Evolutionary conservation across 441 rosid species (phyloP).

Genomic region (Mallotus repandus): DNA sequence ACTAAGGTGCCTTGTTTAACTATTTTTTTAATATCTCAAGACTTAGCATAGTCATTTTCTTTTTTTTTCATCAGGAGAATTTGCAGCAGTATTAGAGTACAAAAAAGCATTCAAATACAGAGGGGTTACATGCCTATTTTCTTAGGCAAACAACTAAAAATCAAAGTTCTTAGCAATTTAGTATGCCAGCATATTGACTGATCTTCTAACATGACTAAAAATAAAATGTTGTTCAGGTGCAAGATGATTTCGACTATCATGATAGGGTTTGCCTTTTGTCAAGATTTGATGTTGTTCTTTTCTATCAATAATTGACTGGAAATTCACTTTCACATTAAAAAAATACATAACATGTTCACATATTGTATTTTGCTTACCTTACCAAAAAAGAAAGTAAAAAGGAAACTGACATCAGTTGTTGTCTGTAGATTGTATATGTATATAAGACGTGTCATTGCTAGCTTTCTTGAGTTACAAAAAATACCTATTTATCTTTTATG

Average conservation of each 20-base stretch:
- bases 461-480: neutral
- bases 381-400: neutral
- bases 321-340: too few relatives aligned
- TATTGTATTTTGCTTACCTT: neutral
- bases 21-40: neutral
- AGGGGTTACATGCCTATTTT: too few relatives aligned
- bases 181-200: too few relatives aligned
- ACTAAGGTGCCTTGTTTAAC: constrained; percentile 49
- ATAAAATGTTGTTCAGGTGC: too few relatives aligned
- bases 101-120: too few relatives aligned
- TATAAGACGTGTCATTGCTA: neutral
- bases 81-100: too few relatives aligned
- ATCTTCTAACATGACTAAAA: too few relatives aligned
- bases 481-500: neutral
- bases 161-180: too few relatives aligned
- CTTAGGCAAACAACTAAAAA: too few relatives aligned
- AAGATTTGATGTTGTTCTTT: neutral
- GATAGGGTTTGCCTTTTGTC: neutral
- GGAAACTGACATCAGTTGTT: neutral
- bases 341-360: neutral
- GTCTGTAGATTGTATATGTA: neutral
- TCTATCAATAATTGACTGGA: neutral
- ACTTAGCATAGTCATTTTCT: neutral
- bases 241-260: too few relatives aligned
- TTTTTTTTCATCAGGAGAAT: neutral